Base-by-base conservation (phyloP, 208 protist genomes). In the Acanthamoeba culbertsoni region DNA sequence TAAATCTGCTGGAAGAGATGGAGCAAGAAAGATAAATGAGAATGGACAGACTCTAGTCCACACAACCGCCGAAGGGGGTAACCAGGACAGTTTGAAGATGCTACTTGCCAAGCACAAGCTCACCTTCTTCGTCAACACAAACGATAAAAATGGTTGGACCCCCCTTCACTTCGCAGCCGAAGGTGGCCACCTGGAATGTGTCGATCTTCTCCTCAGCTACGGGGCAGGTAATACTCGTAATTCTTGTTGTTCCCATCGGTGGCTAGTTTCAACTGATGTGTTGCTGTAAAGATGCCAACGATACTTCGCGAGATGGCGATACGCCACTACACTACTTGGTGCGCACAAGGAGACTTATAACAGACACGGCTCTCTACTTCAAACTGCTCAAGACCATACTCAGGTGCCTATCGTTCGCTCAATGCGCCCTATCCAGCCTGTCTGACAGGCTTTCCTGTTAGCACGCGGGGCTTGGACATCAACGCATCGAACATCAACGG, bases 121-220 rank as follows among this genome's bases (percentile, higher is more conserved):
- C 31, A 28, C 31, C 45, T 20, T 42, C 33, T 40, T 63, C 3
- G 23, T 89, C 5, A 55, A 89, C 31, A 42, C 14, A 0, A 35
- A 45, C 10, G 79, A 89, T 65, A 37, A 26, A 40, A 8, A 40
- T 23, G 55, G 55, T 7, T 89, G 79, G 79, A 89, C 79, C 8
- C 79, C 79, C 79, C 79, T 89, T 4, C 79, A 89, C 46, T 89
- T 63, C 33, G 79, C 79, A n/a, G 35, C 79, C 46, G 31, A 63
- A 20, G 31, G 55, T 7, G 46, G 35, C 79, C 28, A 89, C 33
- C 46, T 89, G 35, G 79, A 62, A 23, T 57, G 46, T 35, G 3
- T 89, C 18, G 46, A 55, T 12, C 20, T 68, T 23, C 55, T 89
- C 51, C 26, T 89, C 23, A 6, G 10, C 20, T 48, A 89, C 2